Conservation (phyloP, 2,329 filamentous ascomycete genomes). For the Fonsecaea pedrosoi region DNA sequence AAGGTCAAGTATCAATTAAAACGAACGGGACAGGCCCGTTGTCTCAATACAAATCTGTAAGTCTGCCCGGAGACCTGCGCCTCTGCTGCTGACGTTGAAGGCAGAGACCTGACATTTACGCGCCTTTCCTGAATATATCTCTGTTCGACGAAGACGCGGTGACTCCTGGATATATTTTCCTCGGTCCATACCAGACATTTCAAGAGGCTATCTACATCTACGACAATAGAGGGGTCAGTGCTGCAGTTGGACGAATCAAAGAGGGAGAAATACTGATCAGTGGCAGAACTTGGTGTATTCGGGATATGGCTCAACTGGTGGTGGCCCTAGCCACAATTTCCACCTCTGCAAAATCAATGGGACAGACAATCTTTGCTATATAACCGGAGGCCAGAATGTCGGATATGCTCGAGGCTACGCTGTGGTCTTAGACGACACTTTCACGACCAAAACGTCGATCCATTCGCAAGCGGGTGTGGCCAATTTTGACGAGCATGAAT, state of each 20-base stretch:
- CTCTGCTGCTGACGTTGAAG: conserved; percentile 10
- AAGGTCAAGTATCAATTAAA: conserved; percentile 24
- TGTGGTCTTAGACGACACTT: conserved; percentile 57
- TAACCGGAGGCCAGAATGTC: conserved; percentile 58
- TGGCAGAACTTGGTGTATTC: conserved; percentile 58
- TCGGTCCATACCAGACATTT: conserved; percentile 58
- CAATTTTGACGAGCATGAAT: conserved; percentile 59
- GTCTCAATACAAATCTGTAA: conserved; percentile 36
- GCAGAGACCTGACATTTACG: conserved; percentile 51
- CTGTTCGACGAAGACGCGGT: conserved; percentile 43
- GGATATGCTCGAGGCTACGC: conserved; percentile 60
- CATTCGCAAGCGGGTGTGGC: conserved; percentile 30
- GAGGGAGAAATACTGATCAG: conserved; percentile 12
- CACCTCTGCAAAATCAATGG: conserved; percentile 58
- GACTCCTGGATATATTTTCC: conserved; percentile 59
- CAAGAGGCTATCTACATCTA: conserved; percentile 61
- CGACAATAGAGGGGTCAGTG: conserved; percentile 55
- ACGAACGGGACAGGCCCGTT: conserved; percentile 32
- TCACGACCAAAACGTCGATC: conserved; percentile 31
- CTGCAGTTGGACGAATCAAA: background rate
- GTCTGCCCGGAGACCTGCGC: background rate
- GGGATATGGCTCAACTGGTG: conserved; percentile 56
- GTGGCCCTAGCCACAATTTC: conserved; percentile 56
- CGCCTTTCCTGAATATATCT: conserved; percentile 46
- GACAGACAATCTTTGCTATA: conserved; percentile 58